Conservation (phyloP, 2,329 filamentous ascomycete species). For the Ramularia collo-cygni region DNA sequence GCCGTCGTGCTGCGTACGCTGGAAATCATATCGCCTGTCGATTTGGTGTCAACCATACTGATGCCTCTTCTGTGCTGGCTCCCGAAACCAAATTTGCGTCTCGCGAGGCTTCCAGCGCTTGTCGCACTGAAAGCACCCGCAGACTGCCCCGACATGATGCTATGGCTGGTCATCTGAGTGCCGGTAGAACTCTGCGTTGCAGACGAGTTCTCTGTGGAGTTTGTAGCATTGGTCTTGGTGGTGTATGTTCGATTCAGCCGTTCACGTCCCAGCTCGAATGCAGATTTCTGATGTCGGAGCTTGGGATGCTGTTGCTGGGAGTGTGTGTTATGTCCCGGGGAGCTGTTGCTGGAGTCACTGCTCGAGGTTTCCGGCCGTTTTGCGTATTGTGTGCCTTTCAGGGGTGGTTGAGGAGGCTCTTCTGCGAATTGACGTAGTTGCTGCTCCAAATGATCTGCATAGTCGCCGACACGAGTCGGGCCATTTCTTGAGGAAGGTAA, state of each 20-base stretch:
- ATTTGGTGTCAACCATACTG: slow-evolving; percentile 19
- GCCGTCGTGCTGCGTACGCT: slow-evolving; percentile 44
- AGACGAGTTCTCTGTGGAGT: slow-evolving; percentile 52
- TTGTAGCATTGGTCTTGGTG: slow-evolving; percentile 79
- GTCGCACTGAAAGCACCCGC: slow-evolving; percentile 89
- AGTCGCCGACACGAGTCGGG: slow-evolving; percentile 70
- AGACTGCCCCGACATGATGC: slow-evolving; percentile 88
- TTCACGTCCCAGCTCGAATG: slow-evolving; percentile 65
- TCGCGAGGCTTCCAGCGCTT: slow-evolving; percentile 85
- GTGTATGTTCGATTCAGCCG: slow-evolving; percentile 74
- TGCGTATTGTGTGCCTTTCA: slow-evolving; percentile 25
- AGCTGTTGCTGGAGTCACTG: slow-evolving; percentile 24
- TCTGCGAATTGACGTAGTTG: slow-evolving; percentile 54
- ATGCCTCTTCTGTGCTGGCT: slow-evolving; percentile 28
- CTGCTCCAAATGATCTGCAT: slow-evolving; percentile 87
- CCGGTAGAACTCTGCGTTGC: slow-evolving; percentile 60
- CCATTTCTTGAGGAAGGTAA: slow-evolving; percentile 35
- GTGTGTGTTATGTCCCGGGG: slow-evolving; percentile 22
- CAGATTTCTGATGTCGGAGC: slow-evolving; percentile 59
- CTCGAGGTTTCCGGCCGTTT: slow-evolving; percentile 23
- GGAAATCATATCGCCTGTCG: slow-evolving; percentile 22
- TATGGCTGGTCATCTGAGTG: slow-evolving; percentile 72
- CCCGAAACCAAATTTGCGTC: slow-evolving; percentile 55
- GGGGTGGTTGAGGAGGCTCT: slow-evolving; percentile 31
- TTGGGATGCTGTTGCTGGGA: slow-evolving; percentile 39